phyloP scores from a whole-genome alignment of 1,284 basidiomycete genomes.

The Moniliophthora roreri region DNA sequence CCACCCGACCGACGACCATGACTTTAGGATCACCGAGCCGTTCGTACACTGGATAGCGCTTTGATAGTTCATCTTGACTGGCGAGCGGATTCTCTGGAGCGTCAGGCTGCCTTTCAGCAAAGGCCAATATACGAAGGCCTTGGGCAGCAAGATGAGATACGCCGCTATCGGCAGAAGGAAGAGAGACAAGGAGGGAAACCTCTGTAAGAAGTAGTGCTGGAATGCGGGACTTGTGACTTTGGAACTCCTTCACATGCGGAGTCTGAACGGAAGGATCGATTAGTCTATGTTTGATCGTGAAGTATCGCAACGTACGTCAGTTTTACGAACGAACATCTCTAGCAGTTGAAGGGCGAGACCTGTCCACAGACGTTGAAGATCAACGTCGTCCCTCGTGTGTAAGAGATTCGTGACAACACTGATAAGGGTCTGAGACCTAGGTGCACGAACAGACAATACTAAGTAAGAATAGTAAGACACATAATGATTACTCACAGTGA shows the following conservation, averaged over 20 bases:
- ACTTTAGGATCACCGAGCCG: slow-evolving; percentile 75
- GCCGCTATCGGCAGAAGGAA: slow-evolving; percentile 65
- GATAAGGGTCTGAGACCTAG: slow-evolving; percentile 55
- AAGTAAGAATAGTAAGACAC: slow-evolving; percentile 4
- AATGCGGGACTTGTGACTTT: slow-evolving; percentile 49
- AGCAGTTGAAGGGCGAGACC: slow-evolving; percentile 60
- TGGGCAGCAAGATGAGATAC: slow-evolving; percentile 69
- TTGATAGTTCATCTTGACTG: slow-evolving; percentile 60
- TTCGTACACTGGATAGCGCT: slow-evolving; percentile 72
- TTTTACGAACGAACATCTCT: slow-evolving; percentile 49
- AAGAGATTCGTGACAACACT: slow-evolving; percentile 60
- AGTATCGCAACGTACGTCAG: slow-evolving; percentile 39
- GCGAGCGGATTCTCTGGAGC: slow-evolving; percentile 48
- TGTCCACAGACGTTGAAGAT: slow-evolving; percentile 67
- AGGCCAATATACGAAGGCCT: slow-evolving; percentile 64
- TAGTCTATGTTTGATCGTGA: slow-evolving; percentile 8
- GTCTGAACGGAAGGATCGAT: slow-evolving; percentile 27
- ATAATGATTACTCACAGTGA: slow-evolving; percentile 21
- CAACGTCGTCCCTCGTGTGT: slow-evolving; percentile 53
- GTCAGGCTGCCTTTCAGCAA: slow-evolving; percentile 59
- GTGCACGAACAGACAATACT: slow-evolving; percentile 13
- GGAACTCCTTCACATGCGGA: slow-evolving; percentile 45
- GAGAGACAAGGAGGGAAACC: slow-evolving; percentile 66
- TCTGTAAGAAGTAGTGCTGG: slow-evolving; percentile 67
- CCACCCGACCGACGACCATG: slow-evolving; percentile 69